These are phyloP conservation scores for Starmerella gropengiesseri DNA, from an alignment of 805 yeast species.

Conservation along the genomic window DNA sequence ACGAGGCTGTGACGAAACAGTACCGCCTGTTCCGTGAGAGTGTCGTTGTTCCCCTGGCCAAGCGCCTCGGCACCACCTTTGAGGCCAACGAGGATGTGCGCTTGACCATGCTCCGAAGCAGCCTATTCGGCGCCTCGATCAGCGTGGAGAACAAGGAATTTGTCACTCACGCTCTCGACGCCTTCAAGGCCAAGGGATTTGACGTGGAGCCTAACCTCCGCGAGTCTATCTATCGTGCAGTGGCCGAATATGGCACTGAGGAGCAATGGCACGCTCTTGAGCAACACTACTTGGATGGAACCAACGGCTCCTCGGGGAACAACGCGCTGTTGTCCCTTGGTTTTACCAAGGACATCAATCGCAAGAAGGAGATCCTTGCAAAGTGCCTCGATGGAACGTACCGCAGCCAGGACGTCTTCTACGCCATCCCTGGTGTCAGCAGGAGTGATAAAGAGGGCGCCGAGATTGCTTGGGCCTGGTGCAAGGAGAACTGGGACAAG, in stretches of 20 bases:
- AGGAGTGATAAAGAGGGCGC: conserved; percentile 37
- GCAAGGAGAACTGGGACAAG: conserved; percentile 59
- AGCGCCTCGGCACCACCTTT: conserved; percentile 56
- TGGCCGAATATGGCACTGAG: conserved; percentile 52
- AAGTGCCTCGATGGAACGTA: conserved; percentile 49
- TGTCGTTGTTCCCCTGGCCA: conserved; percentile 45
- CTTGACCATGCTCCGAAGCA: conserved; percentile 56
- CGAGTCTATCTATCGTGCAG: conserved; percentile 52
- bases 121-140: conserved; percentile 35
- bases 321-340: conserved; percentile 65
- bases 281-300: conserved; percentile 50
- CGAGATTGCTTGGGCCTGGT: conserved; percentile 64
- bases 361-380: conserved; percentile 46
- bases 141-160: conserved; percentile 29
- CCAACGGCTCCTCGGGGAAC: conserved; percentile 53
- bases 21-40: conserved; percentile 40
- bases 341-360: conserved; percentile 41
- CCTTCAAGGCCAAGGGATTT: conserved; percentile 54
- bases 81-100: conserved; percentile 42
- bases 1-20: conserved; percentile 32
- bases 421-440: conserved; percentile 67
- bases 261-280: conserved; percentile 53
- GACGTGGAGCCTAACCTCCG: conserved; percentile 63
- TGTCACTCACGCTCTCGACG: conserved; percentile 28
- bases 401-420: conserved; percentile 58